These are phyloP conservation scores for Trichoderma afroharzianum DNA, from an alignment of 2,329 filamentous ascomycete species.

Conservation along the genomic window DNA sequence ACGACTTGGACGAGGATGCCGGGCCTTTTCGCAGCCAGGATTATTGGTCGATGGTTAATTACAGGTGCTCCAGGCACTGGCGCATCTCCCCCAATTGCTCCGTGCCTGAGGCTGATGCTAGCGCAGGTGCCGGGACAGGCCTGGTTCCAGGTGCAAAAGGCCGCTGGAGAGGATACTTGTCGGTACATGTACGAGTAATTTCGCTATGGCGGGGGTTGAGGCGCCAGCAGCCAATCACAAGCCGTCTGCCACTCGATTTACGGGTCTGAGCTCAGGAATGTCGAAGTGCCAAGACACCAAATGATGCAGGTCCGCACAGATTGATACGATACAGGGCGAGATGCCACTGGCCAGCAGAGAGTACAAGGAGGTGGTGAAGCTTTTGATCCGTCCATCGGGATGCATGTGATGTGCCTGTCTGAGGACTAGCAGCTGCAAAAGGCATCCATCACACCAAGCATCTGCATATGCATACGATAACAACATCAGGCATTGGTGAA, in stretches of 20 bases:
- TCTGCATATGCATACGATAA: neutral
- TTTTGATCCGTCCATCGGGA: neutral
- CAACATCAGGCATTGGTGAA: neutral
- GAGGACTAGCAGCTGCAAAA: neutral
- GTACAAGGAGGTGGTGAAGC: neutral
- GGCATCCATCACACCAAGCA: neutral
- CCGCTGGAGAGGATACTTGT: neutral
- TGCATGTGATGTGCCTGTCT: neutral
- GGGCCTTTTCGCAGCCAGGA: slow-evolving; percentile 9
- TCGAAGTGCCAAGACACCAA: slow-evolving; percentile 5
- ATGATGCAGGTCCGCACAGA: neutral
- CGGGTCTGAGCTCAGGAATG: neutral
- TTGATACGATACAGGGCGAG: neutral
- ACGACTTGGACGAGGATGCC: slow-evolving; percentile 8
- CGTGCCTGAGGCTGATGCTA: neutral
- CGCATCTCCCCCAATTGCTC: neutral
- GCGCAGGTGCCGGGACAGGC: slow-evolving; percentile 9
- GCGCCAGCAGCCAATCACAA: neutral
- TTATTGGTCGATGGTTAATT: neutral
- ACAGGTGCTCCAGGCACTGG: neutral
- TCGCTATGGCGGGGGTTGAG: slow-evolving; percentile 13
- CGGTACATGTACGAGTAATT: slow-evolving; percentile 9
- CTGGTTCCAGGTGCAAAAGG: neutral
- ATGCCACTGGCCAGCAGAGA: neutral
- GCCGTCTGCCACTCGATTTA: neutral